phyloP scores from a whole-genome alignment of 2,329 filamentous ascomycete genomes.

The Endothia cerciana region DNA sequence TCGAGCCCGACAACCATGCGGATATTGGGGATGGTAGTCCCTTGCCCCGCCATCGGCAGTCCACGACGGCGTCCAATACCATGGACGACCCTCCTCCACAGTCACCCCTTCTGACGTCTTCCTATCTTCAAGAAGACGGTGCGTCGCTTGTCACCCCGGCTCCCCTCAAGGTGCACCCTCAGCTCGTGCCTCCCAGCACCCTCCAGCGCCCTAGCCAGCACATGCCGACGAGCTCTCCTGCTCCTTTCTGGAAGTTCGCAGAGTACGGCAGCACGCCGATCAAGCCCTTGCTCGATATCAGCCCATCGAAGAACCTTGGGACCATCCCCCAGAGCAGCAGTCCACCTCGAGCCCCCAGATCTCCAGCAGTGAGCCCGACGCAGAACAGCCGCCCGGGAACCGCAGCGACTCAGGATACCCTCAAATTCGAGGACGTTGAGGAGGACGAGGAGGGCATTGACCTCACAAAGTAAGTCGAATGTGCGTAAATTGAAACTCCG shows the following conservation, averaged over 20 bases:
- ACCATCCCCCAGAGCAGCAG: slow-evolving; percentile 59
- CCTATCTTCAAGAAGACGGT: slow-evolving; percentile 64
- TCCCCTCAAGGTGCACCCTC: slow-evolving; percentile 72
- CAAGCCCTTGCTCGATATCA: slow-evolving; percentile 54
- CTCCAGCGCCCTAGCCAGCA: slow-evolving; percentile 81
- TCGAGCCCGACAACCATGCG: slow-evolving; percentile 41
- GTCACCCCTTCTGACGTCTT: slow-evolving; percentile 65
- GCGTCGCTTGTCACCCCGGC: slow-evolving; percentile 72
- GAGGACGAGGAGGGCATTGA: slow-evolving; percentile 62
- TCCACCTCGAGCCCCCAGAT: slow-evolving; percentile 55
- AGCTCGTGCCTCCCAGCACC: slow-evolving; percentile 78
- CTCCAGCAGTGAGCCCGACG: slow-evolving; percentile 57
- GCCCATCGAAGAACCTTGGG: slow-evolving; percentile 57
- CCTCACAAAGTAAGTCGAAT: slow-evolving; percentile 57
- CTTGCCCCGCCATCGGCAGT: slow-evolving; percentile 60
- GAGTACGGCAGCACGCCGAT: slow-evolving; percentile 76
- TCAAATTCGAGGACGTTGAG: slow-evolving; percentile 37
- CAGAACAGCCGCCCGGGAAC: slow-evolving; percentile 34
- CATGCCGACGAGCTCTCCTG: slow-evolving; percentile 83
- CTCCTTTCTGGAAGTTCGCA: slow-evolving; percentile 87
- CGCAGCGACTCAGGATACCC: slow-evolving; percentile 31
- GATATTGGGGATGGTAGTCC: slow-evolving; percentile 63
- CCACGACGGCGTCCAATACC: slow-evolving; percentile 48
- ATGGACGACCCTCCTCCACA: slow-evolving; percentile 57
- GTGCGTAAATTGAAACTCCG: background rate